Percentiles rank a stretch among this genome's conserved stretches.
phyloP scores from a whole-genome alignment of 306 rosid species.

The Casuarina cunninghamiana region DNA sequence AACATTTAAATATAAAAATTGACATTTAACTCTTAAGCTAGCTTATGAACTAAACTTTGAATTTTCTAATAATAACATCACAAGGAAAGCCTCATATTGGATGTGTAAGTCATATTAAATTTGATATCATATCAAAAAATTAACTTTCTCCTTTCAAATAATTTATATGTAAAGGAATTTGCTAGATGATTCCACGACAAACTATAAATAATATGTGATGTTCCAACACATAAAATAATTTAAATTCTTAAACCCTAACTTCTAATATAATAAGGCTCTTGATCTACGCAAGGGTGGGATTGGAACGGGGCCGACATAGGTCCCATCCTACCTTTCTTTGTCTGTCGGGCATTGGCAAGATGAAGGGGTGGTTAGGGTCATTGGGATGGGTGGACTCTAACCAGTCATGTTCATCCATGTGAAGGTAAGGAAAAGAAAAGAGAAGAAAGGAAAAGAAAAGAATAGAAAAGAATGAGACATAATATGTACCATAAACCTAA shows the following conservation, averaged over 20 bases:
- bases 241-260: background rate
- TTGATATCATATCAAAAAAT: too few relatives aligned
- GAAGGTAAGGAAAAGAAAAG: constrained; percentile 30
- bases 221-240: too few relatives aligned
- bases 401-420: constrained; percentile 39
- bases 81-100: too few relatives aligned
- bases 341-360: constrained; percentile 19
- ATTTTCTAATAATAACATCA: too few relatives aligned
- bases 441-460: constrained; percentile 2
- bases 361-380: constrained; percentile 17
- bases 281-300: background rate
- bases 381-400: constrained; percentile 41
- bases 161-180: too few relatives aligned
- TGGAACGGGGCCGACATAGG: constrained; percentile 10
- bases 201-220: too few relatives aligned
- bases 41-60: too few relatives aligned
- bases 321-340: constrained; percentile 21
- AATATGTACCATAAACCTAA: constrained; percentile 28
- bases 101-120: too few relatives aligned
- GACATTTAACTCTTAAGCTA: too few relatives aligned
- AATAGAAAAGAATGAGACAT: constrained; percentile 19
- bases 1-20: too few relatives aligned
- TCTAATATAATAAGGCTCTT: background rate
- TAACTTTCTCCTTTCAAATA: too few relatives aligned
- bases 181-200: too few relatives aligned